These are phyloP conservation scores for Penicillium psychrofluorescens DNA, from an alignment of 495 filamentous ascomycete genomes.

Conservation along the genomic window DNA sequence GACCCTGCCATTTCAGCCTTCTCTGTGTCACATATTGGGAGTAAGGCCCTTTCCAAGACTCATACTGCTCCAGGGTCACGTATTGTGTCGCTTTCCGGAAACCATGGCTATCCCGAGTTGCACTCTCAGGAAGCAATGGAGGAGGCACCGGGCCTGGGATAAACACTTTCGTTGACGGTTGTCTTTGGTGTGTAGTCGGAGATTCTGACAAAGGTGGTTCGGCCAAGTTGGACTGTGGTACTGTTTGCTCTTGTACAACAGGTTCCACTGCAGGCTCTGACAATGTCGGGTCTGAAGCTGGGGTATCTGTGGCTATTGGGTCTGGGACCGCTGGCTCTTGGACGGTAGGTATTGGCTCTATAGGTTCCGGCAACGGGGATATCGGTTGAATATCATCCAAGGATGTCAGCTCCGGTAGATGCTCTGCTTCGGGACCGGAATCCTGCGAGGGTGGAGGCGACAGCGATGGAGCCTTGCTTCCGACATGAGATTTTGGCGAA, in stretches of 20 bases:
- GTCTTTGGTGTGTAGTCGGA: constrained; percentile 11
- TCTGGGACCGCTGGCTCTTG: neutral
- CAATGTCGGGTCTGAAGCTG: constrained; percentile 8
- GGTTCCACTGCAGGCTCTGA: neutral
- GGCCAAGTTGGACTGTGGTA: constrained; percentile 1
- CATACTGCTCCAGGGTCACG: constrained; percentile 67
- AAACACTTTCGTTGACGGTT: constrained; percentile 29
- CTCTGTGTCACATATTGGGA: constrained; percentile 60
- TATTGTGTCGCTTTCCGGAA: constrained; percentile 86
- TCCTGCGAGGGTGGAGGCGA: constrained; percentile 25
- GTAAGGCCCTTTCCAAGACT: constrained; percentile 72
- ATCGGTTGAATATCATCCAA: constrained; percentile 18
- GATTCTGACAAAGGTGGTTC: constrained; percentile 1
- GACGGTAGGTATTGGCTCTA: constrained; percentile 1
- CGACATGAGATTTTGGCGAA: constrained; percentile 24
- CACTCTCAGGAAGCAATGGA: constrained; percentile 22
- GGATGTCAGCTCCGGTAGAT: constrained; percentile 11
- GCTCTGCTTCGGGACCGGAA: constrained; percentile 18
- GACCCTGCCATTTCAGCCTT: constrained; percentile 69
- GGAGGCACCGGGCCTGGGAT: constrained; percentile 36
- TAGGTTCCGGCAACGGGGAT: constrained; percentile 15
- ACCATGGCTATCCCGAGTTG: constrained; percentile 73
- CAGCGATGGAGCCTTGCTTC: constrained; percentile 25
- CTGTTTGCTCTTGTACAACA: neutral
- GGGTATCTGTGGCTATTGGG: neutral